Evolutionary conservation across 495 filamentous ascomycete species (phyloP), one percentile per base, ranked within the genome.

Genomic region (Xylaria bambusicola): DNA sequence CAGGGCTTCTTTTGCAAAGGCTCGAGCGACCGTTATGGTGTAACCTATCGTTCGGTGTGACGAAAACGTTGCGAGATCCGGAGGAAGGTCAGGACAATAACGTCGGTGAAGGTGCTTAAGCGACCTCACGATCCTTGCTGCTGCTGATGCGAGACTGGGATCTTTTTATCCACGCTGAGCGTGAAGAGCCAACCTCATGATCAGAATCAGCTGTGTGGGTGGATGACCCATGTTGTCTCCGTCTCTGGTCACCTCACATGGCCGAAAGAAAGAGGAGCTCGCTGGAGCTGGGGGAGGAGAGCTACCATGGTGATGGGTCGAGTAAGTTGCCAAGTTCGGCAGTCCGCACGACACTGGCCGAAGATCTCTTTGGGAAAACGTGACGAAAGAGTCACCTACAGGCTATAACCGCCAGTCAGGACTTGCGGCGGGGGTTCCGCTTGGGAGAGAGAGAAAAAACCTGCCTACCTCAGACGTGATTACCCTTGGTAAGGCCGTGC

Each of bases 51-150:
- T 17, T 42, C 13, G 23, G 23, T 20, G 6, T 53, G 35, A 38
- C 2, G 17, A 7, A 5, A 6, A 17, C 27, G 47, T 21, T 51
- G 23, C 47, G 33, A 29, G 17, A 26, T 50, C 17, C 36, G 47
- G 48, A 8, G 35, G 13, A 33, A 33, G n/a, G 36, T 51, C 56
- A 38, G n/a, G 35, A 31, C 36, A 10, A n/a, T 7, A 18, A 35
- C 5, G 29, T 33, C 12, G 46, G 12, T 27, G 47, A 51, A 46
- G 26, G 46, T 42, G 2, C 26, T 23, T 31, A 17, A 33, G 35
- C 46, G 15, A 51, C 56, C 24, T 36, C 56, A n/a, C n/a, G 7
- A 58, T 41, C 26, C 47, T 41, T 12, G 56, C 35, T 58, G n/a
- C n/a, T 17, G 24, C 10, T 17, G 29, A 44, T 41, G 36, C 47